Evolutionary conservation across 768 basidiomycete species (phyloP).

Genomic region (Chlorophyllum brunneum): DNA sequence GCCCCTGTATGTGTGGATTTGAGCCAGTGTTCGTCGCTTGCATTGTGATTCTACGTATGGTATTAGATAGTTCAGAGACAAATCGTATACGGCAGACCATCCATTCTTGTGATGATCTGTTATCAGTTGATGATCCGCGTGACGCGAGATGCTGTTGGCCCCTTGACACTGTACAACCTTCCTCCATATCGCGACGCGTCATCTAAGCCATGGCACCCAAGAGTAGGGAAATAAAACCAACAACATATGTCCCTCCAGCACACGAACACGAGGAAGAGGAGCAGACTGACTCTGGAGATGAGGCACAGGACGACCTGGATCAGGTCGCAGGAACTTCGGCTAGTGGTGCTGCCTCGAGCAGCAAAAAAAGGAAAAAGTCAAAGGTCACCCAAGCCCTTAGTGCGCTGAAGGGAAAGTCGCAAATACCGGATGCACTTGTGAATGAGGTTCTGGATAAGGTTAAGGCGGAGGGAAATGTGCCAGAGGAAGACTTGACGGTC

Average conservation of each 20-base stretch:
- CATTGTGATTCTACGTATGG: too few species aligned
- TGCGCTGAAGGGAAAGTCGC: slow-evolving; percentile 43
- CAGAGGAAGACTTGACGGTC: slow-evolving; percentile 45
- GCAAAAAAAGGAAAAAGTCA: slow-evolving; percentile 83
- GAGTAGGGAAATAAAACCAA: neutral
- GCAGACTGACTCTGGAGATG: slow-evolving; percentile 5
- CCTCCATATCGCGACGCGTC: neutral
- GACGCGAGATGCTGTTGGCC: neutral
- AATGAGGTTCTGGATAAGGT: slow-evolving; percentile 67
- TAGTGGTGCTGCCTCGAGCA: slow-evolving; percentile 2
- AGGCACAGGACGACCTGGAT: neutral
- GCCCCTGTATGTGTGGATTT: too few species aligned
- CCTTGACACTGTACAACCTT: neutral
- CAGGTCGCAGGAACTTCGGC: slow-evolving; percentile 16
- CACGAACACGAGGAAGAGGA: slow-evolving; percentile 3
- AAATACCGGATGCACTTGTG: slow-evolving; percentile 59
- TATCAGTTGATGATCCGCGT: slow-evolving; percentile 5
- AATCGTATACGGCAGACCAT: too few species aligned
- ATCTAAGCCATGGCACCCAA: neutral
- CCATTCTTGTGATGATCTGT: slow-evolving; percentile 1
- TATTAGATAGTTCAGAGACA: too few species aligned
- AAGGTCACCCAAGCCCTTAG: slow-evolving; percentile 55
- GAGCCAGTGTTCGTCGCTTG: too few species aligned
- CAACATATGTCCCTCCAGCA: neutral
- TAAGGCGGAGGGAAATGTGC: slow-evolving; percentile 49